phyloP scores from a whole-genome alignment of 371 early-diverging fungal genomes.

The Furculomyces boomerangus region DNA sequence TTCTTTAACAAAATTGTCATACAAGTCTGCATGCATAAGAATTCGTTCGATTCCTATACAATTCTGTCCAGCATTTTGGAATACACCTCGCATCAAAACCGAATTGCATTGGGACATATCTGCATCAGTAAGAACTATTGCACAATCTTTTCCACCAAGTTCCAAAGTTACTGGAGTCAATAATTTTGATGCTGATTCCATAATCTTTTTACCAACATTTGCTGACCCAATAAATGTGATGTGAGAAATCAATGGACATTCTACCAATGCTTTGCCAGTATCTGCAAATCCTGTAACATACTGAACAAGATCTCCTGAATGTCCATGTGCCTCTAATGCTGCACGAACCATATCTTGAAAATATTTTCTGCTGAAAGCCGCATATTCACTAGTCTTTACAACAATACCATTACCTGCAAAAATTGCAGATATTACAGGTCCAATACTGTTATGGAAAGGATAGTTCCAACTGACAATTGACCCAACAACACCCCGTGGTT shows the following conservation, averaged over 20 bases:
- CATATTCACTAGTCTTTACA: constrained; percentile 69
- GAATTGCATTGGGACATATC: constrained; percentile 46
- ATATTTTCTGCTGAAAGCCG: constrained; percentile 57
- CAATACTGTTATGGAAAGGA: constrained; percentile 68
- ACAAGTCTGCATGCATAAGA: constrained; percentile 40
- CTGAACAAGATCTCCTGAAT: constrained; percentile 56
- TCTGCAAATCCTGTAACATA: constrained; percentile 66
- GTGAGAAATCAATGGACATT: constrained; percentile 36
- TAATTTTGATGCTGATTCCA: constrained; percentile 45
- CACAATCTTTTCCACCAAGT: constrained; percentile 80
- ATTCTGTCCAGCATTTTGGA: constrained; percentile 77
- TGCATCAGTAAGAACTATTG: constrained; percentile 53
- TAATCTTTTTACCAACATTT: constrained; percentile 55
- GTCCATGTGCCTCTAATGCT: constrained; percentile 46
- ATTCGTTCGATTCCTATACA: constrained; percentile 68
- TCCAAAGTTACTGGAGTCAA: constrained; percentile 75
- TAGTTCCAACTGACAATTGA: constrained; percentile 73
- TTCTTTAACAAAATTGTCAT: constrained; percentile 46
- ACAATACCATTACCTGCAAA: constrained; percentile 73
- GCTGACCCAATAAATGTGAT: constrained; percentile 76
- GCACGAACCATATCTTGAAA: constrained; percentile 40
- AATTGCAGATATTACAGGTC: constrained; percentile 64
- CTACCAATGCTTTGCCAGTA: constrained; percentile 44
- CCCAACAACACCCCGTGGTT: constrained; percentile 61
- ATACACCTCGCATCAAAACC: constrained; percentile 55